Conservation (phyloP, 306 rosid species). For the Geum urbanum region DNA sequence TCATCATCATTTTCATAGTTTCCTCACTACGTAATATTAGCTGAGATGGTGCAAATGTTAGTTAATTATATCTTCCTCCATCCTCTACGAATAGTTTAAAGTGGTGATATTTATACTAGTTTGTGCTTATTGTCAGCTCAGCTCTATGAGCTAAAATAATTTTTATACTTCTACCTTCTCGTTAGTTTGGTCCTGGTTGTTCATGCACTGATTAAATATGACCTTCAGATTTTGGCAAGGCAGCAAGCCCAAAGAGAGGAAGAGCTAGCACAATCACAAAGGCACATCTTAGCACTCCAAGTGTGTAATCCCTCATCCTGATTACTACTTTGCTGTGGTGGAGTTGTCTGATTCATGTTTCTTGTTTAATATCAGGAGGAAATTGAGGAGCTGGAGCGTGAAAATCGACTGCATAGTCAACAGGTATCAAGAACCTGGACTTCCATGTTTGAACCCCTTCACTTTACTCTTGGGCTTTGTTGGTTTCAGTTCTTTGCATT, state of each 20-base stretch:
- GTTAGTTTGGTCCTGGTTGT: conserved; percentile 15
- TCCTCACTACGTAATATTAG: neutral
- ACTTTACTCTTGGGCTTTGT: neutral
- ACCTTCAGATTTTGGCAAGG: conserved; percentile 87
- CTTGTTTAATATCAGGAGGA: conserved; percentile 64
- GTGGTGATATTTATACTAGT: neutral
- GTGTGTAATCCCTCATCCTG: conserved; percentile 41
- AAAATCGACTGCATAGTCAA: conserved; percentile 90
- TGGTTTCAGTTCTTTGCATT: conserved; percentile 6
- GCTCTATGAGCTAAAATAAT: neutral
- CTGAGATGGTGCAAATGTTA: neutral
- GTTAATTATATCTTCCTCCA: neutral
- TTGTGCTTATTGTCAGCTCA: neutral
- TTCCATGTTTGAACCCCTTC: conserved; percentile 11
- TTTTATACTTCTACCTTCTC: neutral
- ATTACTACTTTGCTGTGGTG: conserved; percentile 13
- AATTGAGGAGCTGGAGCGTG: conserved; percentile 94
- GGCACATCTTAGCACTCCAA: conserved; percentile 97
- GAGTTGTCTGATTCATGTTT: conserved; percentile 12
- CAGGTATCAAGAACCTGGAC: conserved; percentile 53
- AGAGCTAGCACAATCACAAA: conserved; percentile 86
- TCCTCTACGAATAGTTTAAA: neutral
- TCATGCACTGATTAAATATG: conserved; percentile 17
- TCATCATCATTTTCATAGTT: neutral
- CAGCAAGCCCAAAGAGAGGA: conserved; percentile 99